A percentile compares a stretch with the other conserved stretches of the same genome.
phyloP scores from a whole-genome alignment of 768 basidiomycete species.

The Phlebiopsis flavidoalba region DNA sequence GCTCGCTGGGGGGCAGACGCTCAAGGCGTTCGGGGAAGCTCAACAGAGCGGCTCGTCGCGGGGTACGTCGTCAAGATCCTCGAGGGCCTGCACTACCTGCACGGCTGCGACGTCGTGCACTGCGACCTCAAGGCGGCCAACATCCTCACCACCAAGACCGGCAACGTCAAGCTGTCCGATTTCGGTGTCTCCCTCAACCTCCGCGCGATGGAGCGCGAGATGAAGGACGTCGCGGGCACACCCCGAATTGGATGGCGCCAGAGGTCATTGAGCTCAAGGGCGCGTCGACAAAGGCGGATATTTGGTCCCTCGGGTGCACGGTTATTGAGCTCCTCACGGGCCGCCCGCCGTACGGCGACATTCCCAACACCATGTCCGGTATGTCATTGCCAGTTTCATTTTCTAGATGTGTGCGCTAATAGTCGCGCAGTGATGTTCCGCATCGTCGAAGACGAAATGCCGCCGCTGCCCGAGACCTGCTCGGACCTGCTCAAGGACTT shows the following conservation, averaged over 20 bases:
- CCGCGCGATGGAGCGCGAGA: constrained; percentile 81
- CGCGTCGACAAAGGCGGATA: constrained; percentile 88
- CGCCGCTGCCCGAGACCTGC: constrained; percentile 77
- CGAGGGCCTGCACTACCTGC: constrained; percentile 92
- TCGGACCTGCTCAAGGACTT: constrained; percentile 79
- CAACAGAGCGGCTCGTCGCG: constrained; percentile 87
- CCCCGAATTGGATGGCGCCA: constrained; percentile 98
- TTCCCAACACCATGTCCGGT: constrained; percentile 90
- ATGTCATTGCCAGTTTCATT: constrained; percentile 6
- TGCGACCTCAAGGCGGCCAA: constrained; percentile 99
- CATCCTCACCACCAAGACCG: constrained; percentile 97
- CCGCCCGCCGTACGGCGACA: constrained; percentile 85
- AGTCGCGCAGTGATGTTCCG: constrained; percentile 80
- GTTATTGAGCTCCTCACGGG: constrained; percentile 93
- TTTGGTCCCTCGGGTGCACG: constrained; percentile 95
- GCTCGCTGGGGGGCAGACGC: constrained; percentile 79
- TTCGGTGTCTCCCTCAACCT: constrained; percentile 97
- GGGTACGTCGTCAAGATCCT: constrained; percentile 95
- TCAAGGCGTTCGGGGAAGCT: constrained; percentile 92
- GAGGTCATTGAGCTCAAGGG: constrained; percentile 96
- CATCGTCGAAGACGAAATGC: constrained; percentile 91
- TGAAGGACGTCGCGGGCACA: constrained; percentile 86
- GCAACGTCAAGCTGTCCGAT: constrained; percentile 95
- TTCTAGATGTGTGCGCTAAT: not conserved
- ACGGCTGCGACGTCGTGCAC: constrained; percentile 86